Conservation (phyloP, 139 green algal genomes). For the Chlorella sp. region DNA sequence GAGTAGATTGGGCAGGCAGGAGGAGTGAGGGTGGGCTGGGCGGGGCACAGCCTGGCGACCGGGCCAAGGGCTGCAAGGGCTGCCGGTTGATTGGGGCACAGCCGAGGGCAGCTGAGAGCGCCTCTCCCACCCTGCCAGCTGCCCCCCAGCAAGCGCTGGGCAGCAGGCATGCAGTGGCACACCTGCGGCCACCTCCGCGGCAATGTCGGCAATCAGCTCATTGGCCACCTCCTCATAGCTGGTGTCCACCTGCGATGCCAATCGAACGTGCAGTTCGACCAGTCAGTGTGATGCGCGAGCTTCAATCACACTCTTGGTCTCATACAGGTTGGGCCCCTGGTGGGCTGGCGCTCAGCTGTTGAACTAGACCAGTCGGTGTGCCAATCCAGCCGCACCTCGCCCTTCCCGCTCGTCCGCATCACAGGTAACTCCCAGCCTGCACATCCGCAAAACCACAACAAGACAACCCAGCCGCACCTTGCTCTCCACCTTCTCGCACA, state of each 20-base stretch:
- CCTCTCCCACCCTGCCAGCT: not conserved
- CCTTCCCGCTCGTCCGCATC: too few relatives aligned
- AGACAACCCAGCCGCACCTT: slow-evolving; percentile 57
- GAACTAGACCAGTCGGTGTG: too few relatives aligned
- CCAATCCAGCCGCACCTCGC: too few relatives aligned
- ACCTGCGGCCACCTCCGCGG: slow-evolving; percentile 28
- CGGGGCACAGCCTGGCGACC: not conserved
- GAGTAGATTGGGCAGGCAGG: not conserved
- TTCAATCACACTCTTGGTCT: too few relatives aligned
- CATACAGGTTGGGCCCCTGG: too few relatives aligned
- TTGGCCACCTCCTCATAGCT: slow-evolving; percentile 98
- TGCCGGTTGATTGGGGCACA: not conserved
- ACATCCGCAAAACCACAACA: too few relatives aligned
- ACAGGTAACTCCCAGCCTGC: too few relatives aligned
- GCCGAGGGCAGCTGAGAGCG: not conserved
- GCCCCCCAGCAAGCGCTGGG: not conserved
- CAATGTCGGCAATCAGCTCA: slow-evolving; percentile 85
- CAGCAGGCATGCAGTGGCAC: not conserved
- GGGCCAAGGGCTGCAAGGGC: not conserved
- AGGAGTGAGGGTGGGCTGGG: not conserved
- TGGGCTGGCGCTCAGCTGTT: too few relatives aligned
- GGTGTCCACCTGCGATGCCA: slow-evolving; percentile 50
- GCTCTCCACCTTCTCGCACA: slow-evolving; percentile 92
- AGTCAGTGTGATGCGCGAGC: too few relatives aligned
- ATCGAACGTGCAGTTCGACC: too few relatives aligned